Base-by-base conservation (phyloP, 139 green algal genomes). In the Chlamydomonas sp. region DNA sequence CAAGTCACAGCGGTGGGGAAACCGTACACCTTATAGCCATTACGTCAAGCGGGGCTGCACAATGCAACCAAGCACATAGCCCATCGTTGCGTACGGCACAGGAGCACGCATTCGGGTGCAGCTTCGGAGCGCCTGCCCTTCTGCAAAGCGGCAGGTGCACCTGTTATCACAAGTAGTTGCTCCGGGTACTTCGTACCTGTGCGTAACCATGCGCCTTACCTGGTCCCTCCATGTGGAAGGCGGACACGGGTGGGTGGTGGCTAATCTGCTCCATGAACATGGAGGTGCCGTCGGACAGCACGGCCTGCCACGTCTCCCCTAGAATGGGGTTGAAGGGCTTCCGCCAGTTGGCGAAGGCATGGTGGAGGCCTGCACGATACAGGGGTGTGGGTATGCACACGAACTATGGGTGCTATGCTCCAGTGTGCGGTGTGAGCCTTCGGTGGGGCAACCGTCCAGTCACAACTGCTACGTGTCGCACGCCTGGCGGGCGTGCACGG, bases 321-420 rank as follows among this genome's bases (percentile, higher is more conserved):
- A 98, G 90, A 18, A 98, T 96, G 0, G 96, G 96, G 88, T 98
- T 98, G 93, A 98, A 98, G 0, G 96, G 96, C 90, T 98, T 98
- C 69, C 90, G 89, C 94, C 94, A 98, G 49, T 82, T 92, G 79
- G 92, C 90, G 85, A 94, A 93, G 7, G 84, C 78, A 67, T 93
- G 90, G 79, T 95, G 90, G 75, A 94, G 85, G 8, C 92, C 93
- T 95, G 90, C 17, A 8, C 3, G 66, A 9, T 18, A 4, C 2
- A 66, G 57, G 31, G 15, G 78, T 31, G 14, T 72, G 59, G 14
- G 9, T 49, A 49, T 49, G 31, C 31, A 49, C 31, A 49, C 31
- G 31, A 49, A 49, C 31, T 49, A 49, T 49, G 31, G 31, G 31
- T 49, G 31, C 31, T 49, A 49, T 49, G 31, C 31, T 49, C 31